A percentile compares a stretch with the other conserved stretches of the same genome.
These are phyloP conservation scores for Hippophae rhamnoides DNA, from an alignment of 306 rosid species.

Conservation along the genomic window DNA sequence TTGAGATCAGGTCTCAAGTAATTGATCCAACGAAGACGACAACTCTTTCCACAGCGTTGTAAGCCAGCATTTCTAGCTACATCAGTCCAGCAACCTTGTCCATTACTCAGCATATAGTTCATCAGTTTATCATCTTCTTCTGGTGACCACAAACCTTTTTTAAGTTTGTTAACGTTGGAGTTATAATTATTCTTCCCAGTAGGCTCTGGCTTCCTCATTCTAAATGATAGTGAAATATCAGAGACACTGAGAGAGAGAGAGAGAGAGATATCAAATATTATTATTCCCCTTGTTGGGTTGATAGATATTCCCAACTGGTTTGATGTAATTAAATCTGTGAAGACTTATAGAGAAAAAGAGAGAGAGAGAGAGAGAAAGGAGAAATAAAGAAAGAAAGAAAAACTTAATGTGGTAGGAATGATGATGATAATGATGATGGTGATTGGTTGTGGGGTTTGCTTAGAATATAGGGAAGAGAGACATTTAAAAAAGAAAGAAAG, in stretches of 20 bases:
- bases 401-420: conserved; percentile 69
- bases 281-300: conserved; percentile 8
- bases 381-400: background rate
- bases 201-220: conserved; percentile 76
- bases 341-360: conserved; percentile 30
- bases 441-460: conserved; percentile 82
- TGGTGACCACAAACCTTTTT: conserved; percentile 93
- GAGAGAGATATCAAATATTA: background rate
- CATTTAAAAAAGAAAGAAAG: too few species aligned
- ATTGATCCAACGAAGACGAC: conserved; percentile 87
- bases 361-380: conserved; percentile 5
- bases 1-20: conserved; percentile 89
- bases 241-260: background rate
- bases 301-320: conserved; percentile 31
- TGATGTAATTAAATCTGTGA: conserved; percentile 30
- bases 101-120: conserved; percentile 69
- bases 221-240: too few species aligned
- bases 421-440: conserved; percentile 32
- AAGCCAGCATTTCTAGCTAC: conserved; percentile 88
- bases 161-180: conserved; percentile 24
- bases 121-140: conserved; percentile 85
- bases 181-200: background rate
- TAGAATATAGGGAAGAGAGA: conserved; percentile 67
- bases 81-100: conserved; percentile 91
- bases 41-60: conserved; percentile 87